These are phyloP conservation scores for Pseudodiploospora longispora DNA, from an alignment of 2,329 filamentous ascomycete genomes.

Conservation along the genomic window DNA sequence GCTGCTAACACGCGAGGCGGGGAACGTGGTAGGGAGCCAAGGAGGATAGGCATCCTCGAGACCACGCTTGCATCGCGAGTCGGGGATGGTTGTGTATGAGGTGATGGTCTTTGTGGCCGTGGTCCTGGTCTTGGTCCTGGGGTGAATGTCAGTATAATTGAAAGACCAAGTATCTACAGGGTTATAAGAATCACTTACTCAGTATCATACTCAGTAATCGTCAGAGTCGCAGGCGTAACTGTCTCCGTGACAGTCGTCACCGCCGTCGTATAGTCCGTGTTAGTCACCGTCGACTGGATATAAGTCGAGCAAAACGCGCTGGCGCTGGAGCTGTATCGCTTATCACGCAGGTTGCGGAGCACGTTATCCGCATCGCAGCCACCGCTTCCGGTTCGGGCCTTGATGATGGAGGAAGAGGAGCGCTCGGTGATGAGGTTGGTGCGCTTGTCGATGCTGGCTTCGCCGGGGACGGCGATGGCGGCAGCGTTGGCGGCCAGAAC, in stretches of 20 bases:
- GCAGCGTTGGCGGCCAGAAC: too few species aligned
- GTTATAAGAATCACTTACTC: too few species aligned
- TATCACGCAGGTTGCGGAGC: neutral
- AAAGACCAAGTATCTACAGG: too few species aligned
- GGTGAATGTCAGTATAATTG: too few species aligned
- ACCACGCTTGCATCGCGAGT: neutral
- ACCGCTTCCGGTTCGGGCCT: neutral
- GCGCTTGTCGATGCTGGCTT: too few species aligned
- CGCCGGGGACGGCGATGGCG: too few species aligned
- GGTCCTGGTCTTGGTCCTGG: neutral
- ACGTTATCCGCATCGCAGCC: neutral
- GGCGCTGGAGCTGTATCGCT: neutral
- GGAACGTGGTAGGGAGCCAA: neutral
- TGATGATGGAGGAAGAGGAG: too few species aligned
- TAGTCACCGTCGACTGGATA: neutral
- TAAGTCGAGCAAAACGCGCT: neutral
- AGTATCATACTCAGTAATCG: too few species aligned
- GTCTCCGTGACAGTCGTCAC: too few species aligned
- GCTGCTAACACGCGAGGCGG: neutral
- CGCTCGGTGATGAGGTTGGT: too few species aligned
- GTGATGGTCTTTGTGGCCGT: neutral
- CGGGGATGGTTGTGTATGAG: neutral
- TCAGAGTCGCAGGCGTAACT: too few species aligned
- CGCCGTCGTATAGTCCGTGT: too few species aligned
- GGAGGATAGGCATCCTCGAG: neutral